These are phyloP conservation scores for Roridomyces roridus DNA, from an alignment of 768 basidiomycete genomes.

Conservation along the genomic window DNA sequence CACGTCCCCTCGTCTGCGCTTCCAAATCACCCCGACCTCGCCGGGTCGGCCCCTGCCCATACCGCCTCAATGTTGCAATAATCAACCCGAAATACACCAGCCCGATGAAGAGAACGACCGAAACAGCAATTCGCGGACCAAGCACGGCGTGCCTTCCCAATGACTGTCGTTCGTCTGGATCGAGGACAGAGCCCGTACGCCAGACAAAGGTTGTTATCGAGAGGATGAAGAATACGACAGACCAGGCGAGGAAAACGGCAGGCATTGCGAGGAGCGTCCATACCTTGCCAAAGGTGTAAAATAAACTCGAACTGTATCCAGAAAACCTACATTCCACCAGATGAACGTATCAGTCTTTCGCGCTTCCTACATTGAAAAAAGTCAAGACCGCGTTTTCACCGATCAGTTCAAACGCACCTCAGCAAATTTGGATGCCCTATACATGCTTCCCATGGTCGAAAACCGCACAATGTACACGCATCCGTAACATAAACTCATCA, in stretches of 20 bases:
- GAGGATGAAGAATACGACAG: conserved; percentile 69
- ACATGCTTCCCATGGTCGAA: conserved; percentile 74
- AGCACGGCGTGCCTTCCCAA: conserved; percentile 48
- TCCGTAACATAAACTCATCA: conserved; percentile 77
- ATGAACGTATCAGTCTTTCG: conserved; percentile 37
- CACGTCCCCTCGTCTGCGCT: conserved; percentile 14
- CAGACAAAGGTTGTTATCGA: conserved; percentile 75
- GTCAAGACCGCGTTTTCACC: neutral
- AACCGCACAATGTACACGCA: conserved; percentile 79
- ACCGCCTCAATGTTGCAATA: conserved; percentile 64
- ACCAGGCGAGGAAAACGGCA: conserved; percentile 76
- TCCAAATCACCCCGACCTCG: conserved; percentile 1
- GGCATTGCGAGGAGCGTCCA: conserved; percentile 72
- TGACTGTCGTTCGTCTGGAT: conserved; percentile 41
- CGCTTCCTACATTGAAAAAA: conserved; percentile 54
- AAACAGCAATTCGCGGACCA: conserved; percentile 61
- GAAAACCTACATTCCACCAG: conserved; percentile 49
- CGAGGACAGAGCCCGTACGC: conserved; percentile 61
- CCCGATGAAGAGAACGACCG: conserved; percentile 60
- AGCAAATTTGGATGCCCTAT: conserved; percentile 74
- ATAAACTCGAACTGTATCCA: too few species aligned
- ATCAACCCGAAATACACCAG: conserved; percentile 67
- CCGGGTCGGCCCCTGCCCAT: conserved; percentile 41
- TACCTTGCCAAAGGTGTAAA: conserved; percentile 24
- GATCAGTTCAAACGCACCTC: conserved; percentile 46